Conservation (phyloP, 306 rosid species). For the Castanea crenata region DNA sequence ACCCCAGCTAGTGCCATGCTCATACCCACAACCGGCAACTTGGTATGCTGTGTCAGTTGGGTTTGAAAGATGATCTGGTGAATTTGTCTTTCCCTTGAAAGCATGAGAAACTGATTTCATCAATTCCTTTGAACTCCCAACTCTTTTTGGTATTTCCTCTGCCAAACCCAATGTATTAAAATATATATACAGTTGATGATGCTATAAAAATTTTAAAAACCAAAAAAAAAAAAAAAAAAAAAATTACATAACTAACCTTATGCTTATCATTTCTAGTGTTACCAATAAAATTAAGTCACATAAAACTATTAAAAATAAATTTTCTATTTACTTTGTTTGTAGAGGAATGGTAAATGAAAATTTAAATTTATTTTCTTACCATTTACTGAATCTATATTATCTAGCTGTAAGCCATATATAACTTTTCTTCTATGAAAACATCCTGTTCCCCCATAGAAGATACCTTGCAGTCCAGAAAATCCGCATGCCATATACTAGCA, state of each 20-base stretch:
- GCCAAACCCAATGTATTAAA: background rate
- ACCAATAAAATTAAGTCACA: background rate
- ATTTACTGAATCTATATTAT: background rate
- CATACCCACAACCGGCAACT: slow-evolving; percentile 51
- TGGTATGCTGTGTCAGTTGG: slow-evolving; percentile 37
- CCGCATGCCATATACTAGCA: slow-evolving; percentile 35
- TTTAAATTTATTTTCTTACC: background rate
- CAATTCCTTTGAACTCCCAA: slow-evolving; percentile 51
- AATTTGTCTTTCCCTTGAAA: slow-evolving; percentile 32
- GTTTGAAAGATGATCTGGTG: background rate
- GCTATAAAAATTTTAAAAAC: background rate
- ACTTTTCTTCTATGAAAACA: slow-evolving; percentile 62
- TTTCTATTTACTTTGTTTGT: background rate
- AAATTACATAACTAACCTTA: too few species aligned
- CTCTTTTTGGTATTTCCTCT: slow-evolving; percentile 19
- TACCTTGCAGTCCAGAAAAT: slow-evolving; percentile 56
- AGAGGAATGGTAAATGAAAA: background rate
- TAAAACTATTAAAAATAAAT: background rate
- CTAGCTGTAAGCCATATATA: slow-evolving; percentile 56
- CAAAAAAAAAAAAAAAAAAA: background rate
- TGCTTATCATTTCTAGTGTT: too few species aligned
- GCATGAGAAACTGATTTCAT: slow-evolving; percentile 29
- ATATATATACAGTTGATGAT: too few species aligned
- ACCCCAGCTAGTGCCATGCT: slow-evolving; percentile 63
- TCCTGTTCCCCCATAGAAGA: slow-evolving; percentile 46